Evolutionary conservation across 192 early-diverging fungal genomes (phyloP), one percentile per base, ranked within the genome.

Genomic region (Coemansia sp.): DNA sequence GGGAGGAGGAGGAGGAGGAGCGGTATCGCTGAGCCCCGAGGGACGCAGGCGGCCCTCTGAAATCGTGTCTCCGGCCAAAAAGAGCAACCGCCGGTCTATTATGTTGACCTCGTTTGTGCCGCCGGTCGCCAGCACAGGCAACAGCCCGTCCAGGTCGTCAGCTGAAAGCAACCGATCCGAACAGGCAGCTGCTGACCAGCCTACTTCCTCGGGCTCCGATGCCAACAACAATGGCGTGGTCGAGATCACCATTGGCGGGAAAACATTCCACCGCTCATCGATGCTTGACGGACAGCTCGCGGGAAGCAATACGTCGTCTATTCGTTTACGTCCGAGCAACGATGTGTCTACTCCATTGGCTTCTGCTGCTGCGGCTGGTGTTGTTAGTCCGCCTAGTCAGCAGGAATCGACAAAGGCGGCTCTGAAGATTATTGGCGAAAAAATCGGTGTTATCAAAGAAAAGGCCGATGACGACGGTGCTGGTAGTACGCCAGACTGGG

Each of bases 41-140:
- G 72, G 65, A 48, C 78, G 78, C 66, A 38, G 76, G 65, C 76
- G 76, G 9, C 69, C 69, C 54, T 69, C 78, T 7, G 69, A 63
- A 29, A 45, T 35, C 7, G 35, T 70, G 0, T 68, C 69, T 2
- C 36, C 73, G n/a, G 59, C 49, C 1, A 76, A 71, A 36, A 64
- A 63, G 63, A 36, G 43, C 3, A 81, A 81, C 60, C 61, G 78
- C 5, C 69, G 78, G 25, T 81, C 78, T 2, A 81, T 81, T 6
- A 69, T 81, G 73, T 70, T 81, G 22, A 81, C 78, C 10, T 81
- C 78, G 14, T 81, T 81, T 63, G 72, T 74, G 9, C 78, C 78
- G 19, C 78, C 78, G 0, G 78, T 81, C 25, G 65, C 69, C 2
- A 68, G 66, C 62, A 58, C 53, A 42, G 61, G 61, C 60, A 69